Percentiles rank a stretch among this genome's conserved stretches.
phyloP scores from a whole-genome alignment of 225 moss, liverwort and hornwort genomes.

The Physcomitrium patens region DNA sequence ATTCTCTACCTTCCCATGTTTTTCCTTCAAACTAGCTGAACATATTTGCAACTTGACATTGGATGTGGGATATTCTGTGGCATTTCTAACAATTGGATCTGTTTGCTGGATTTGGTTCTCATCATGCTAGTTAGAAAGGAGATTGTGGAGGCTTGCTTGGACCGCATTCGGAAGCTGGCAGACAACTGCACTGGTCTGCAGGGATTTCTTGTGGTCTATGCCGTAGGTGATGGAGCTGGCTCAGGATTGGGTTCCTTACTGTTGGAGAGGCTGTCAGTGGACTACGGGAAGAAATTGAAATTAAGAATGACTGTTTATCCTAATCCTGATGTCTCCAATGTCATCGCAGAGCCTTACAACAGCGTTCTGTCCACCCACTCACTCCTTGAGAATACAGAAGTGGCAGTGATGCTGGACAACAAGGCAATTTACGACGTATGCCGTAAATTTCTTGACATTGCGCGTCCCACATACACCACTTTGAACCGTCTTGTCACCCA shows the following conservation, averaged over 20 bases:
- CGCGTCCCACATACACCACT: slow-evolving; percentile 45
- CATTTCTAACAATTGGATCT: neutral
- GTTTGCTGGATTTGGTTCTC: neutral
- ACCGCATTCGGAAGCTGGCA: slow-evolving; percentile 46
- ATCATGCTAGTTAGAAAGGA: slow-evolving; percentile 42
- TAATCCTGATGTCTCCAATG: slow-evolving; percentile 45
- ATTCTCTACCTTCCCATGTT: too few relatives aligned
- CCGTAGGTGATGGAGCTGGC: slow-evolving; percentile 39
- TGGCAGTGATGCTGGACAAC: slow-evolving; percentile 78
- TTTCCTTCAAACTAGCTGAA: neutral
- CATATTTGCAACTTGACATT: neutral
- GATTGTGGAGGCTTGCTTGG: slow-evolving; percentile 50
- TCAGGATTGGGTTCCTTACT: slow-evolving; percentile 45
- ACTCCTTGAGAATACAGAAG: slow-evolving; percentile 65
- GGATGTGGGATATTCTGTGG: neutral
- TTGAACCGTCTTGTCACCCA: slow-evolving; percentile 48
- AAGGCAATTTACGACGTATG: slow-evolving; percentile 77
- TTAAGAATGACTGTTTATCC: slow-evolving; percentile 46
- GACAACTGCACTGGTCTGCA: slow-evolving; percentile 42
- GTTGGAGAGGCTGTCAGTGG: slow-evolving; percentile 46
- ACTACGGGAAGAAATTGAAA: slow-evolving; percentile 54
- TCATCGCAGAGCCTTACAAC: slow-evolving; percentile 59
- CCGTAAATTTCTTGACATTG: slow-evolving; percentile 42
- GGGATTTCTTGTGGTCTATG: slow-evolving; percentile 45
- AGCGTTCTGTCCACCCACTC: slow-evolving; percentile 51